A percentile compares a stretch with the other conserved stretches of the same genome.
Conservation (phyloP, 2,329 filamentous ascomycete species). For the Pseudocercospora cruenta region DNA sequence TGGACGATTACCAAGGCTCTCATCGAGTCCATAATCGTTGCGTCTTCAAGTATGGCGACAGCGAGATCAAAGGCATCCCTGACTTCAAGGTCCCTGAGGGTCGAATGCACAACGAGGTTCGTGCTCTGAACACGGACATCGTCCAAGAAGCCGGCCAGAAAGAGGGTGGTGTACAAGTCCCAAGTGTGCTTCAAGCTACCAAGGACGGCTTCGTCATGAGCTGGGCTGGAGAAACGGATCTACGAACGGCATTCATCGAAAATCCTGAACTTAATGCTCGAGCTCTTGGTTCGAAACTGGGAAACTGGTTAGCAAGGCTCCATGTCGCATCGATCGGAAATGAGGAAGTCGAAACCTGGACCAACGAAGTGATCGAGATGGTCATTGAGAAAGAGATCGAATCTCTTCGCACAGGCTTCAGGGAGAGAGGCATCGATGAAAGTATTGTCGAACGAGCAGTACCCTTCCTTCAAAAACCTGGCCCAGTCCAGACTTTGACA, state of each 20-base stretch:
- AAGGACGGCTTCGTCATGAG: slow-evolving; percentile 18
- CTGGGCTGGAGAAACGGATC: slow-evolving; percentile 13
- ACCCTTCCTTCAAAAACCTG: not conserved
- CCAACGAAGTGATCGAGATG: not conserved
- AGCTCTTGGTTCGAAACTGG: slow-evolving; percentile 2
- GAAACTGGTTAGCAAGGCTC: not conserved
- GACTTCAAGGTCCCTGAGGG: slow-evolving; percentile 1
- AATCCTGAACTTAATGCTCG: slow-evolving; percentile 8
- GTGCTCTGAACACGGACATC: slow-evolving; percentile 3
- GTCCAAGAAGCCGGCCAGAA: slow-evolving; percentile 2
- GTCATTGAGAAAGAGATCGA: not conserved
- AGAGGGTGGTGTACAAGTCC: slow-evolving; percentile 16
- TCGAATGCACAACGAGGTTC: slow-evolving; percentile 14
- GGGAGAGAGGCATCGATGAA: not conserved
- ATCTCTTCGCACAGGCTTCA: not conserved
- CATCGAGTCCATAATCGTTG: not conserved
- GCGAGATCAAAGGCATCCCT: slow-evolving; percentile 8
- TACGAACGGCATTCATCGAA: slow-evolving; percentile 6
- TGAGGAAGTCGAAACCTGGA: not conserved
- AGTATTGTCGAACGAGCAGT: not conserved
- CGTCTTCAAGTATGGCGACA: slow-evolving; percentile 19
- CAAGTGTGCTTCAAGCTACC: slow-evolving; percentile 6
- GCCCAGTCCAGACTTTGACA: not conserved
- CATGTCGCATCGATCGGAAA: not conserved
- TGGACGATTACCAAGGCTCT: slow-evolving; percentile 7